Evolutionary conservation across 495 filamentous ascomycete genomes (phyloP).

Genomic region (Barbatosphaeria neglecta): DNA sequence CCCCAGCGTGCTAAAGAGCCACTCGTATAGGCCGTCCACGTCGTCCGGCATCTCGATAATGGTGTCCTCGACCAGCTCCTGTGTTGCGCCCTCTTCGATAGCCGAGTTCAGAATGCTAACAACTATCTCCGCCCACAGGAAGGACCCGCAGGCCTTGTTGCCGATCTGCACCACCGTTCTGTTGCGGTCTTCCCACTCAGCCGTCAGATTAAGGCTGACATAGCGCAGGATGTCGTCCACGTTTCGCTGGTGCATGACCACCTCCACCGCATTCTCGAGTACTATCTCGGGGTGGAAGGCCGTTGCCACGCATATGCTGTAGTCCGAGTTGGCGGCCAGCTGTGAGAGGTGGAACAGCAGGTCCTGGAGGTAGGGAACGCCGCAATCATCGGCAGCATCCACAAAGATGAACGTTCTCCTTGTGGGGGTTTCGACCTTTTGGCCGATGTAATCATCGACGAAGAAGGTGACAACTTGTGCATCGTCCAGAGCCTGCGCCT

Average conservation of each 20-base stretch:
- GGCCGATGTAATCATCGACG: conserved; percentile 22
- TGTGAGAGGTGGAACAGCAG: conserved; percentile 16
- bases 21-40: conserved; percentile 25
- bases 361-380: conserved; percentile 16
- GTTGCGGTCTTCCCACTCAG: conserved; percentile 21
- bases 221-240: conserved; percentile 21
- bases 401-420: conserved; percentile 24
- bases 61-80: conserved; percentile 21
- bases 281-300: conserved; percentile 13
- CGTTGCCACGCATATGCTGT: conserved; percentile 24
- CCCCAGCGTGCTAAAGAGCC: conserved; percentile 21
- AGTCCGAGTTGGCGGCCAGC: conserved; percentile 24
- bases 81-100: conserved; percentile 19
- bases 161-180: conserved; percentile 12
- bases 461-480: conserved; percentile 21
- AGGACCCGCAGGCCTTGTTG: conserved; percentile 19
- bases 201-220: conserved; percentile 20
- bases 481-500: conserved; percentile 13
- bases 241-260: conserved; percentile 23
- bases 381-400: conserved; percentile 19
- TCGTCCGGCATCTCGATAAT: conserved; percentile 21
- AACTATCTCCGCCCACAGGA: conserved; percentile 26
- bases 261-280: conserved; percentile 12
- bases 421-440: conserved; percentile 11
- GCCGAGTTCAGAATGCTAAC: conserved; percentile 27